Evolutionary conservation across 2,329 filamentous ascomycete genomes (phyloP), one percentile per base, ranked within the genome.

Genomic region (Paraphoma chrysanthemicola): DNA sequence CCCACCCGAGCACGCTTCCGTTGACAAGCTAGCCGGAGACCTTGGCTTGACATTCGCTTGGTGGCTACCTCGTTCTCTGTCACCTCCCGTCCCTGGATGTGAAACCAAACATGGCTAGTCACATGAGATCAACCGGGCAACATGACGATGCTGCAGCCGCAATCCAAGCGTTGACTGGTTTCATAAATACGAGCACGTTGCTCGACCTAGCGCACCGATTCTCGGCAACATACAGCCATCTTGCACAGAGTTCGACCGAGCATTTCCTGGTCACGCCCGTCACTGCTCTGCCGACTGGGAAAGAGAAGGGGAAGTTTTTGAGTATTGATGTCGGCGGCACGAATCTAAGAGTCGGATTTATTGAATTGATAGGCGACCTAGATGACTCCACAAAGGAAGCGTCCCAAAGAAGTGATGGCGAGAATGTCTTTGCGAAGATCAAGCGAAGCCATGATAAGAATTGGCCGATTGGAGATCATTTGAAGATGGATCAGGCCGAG

Each of bases 401-500:
- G 16, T 50, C 51, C 23, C 57, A 51, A 23, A 16, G 71, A 64
- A 11, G 53, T 44, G 28, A 68, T 67, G 10, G 56, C 67, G 56
- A 54, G 11, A 49, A 61, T 44, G 54, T 61, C 5, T 57, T 64
- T 17, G 59, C 64, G 42, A 82, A 82, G 43, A 79, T 90, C 31
- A 81, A 81, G 36, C 81, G 88, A 45, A 83, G 85, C 5, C 77
- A 91, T 53, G 90, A 93, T 72, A 88, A 83, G 62, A 86, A 85
- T 51, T 93, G 90, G 90, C 86, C 89, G 7, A 93, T 93, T 65
- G 85, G 84, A 46, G 86, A 92, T 42, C 85, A 89, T 52, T 77
- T 93, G 60, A 92, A 92, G 70, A 86, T 85, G 73, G 87, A 92
- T 64, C 88, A 93, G 60, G 86, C 89, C 1, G 87, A 92, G 54